These are phyloP conservation scores for Pichia scutulata DNA, from an alignment of 805 yeast species.

Conservation along the genomic window DNA sequence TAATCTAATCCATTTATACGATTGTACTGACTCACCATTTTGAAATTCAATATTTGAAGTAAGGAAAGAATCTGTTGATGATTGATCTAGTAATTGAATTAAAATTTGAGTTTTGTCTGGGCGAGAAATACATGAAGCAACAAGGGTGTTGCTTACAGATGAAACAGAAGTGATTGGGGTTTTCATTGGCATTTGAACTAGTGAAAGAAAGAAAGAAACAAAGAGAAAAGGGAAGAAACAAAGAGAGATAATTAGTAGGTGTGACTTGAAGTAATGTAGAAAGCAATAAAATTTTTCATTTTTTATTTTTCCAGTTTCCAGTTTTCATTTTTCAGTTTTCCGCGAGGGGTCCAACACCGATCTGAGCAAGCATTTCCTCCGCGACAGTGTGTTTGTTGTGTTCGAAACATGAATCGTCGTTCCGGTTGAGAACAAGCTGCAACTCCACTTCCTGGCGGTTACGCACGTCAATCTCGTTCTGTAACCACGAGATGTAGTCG, in stretches of 20 bases:
- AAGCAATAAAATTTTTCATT: constrained; percentile 5
- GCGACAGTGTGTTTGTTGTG: constrained; percentile 58
- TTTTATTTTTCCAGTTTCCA: no score
- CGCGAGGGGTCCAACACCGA: constrained; percentile 78
- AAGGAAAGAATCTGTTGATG: constrained; percentile 8
- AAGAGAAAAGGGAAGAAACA: no score
- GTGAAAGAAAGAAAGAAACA: background rate
- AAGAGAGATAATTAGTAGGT: no score
- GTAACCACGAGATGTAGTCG: constrained; percentile 60
- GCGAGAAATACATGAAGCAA: constrained; percentile 31
- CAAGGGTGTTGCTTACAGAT: constrained; percentile 4
- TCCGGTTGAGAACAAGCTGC: constrained; percentile 34
- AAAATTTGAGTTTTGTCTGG: constrained; percentile 42
- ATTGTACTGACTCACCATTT: constrained; percentile 30
- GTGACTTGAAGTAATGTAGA: no score
- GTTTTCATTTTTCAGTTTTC: constrained; percentile 17
- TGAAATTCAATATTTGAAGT: constrained; percentile 29
- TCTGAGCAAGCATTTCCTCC: constrained; percentile 62
- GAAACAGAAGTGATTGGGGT: constrained; percentile 4
- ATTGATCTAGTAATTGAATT: constrained; percentile 26
- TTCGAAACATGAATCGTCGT: background rate
- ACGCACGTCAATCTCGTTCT: constrained; percentile 66
- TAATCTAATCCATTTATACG: constrained; percentile 31
- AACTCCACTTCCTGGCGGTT: constrained; percentile 75
- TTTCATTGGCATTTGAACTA: background rate